These are phyloP conservation scores for Puya raimondii DNA, from an alignment of 176 grass and related monocot genomes.

Conservation along the genomic window DNA sequence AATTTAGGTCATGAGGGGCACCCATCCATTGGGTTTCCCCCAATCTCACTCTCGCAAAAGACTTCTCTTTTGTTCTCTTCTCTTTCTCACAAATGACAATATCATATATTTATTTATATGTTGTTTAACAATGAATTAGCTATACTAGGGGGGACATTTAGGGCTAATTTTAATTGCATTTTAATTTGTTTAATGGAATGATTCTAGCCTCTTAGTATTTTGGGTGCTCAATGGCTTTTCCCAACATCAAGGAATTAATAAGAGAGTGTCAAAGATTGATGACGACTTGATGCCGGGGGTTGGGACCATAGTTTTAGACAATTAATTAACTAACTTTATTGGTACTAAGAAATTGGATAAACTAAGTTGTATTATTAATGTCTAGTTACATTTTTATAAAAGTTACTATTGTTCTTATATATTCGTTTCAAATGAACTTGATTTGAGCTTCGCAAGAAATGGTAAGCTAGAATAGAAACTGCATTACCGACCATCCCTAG, in stretches of 20 bases:
- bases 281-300: background rate
- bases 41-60: conserved; percentile 24
- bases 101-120: background rate
- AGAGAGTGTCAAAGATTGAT: background rate
- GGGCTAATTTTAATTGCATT: too few species aligned
- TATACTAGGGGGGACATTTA: too few species aligned
- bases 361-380: too few species aligned
- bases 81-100: background rate
- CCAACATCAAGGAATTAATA: background rate
- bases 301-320: background rate
- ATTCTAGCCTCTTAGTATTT: background rate
- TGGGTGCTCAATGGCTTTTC: background rate
- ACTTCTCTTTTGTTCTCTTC: conserved; percentile 31
- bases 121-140: background rate
- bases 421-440: too few species aligned
- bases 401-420: too few species aligned
- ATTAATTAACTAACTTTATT: background rate
- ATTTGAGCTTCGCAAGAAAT: too few species aligned
- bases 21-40: conserved; percentile 18
- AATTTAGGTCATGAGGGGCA: background rate
- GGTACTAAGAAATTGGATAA: too few species aligned
- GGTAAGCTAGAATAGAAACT: too few species aligned
- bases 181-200: background rate
- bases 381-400: too few species aligned
- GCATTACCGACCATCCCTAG: too few species aligned